These are phyloP conservation scores for Catunica adiposa DNA, from an alignment of 2,329 filamentous ascomycete species.

Conservation along the genomic window DNA sequence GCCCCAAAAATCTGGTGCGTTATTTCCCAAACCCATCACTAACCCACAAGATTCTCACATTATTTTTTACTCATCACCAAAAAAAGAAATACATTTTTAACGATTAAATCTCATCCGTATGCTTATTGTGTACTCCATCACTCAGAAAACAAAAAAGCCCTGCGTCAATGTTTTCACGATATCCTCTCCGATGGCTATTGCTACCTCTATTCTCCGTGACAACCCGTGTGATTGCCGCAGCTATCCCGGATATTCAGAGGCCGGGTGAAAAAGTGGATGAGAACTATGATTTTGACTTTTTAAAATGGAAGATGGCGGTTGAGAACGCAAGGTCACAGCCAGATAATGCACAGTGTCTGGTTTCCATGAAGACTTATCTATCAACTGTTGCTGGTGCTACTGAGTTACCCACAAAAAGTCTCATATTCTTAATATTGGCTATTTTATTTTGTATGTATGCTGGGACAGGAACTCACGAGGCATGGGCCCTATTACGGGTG, in stretches of 20 bases:
- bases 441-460: background rate
- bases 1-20: too few species aligned
- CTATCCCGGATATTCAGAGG: background rate
- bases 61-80: background rate
- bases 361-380: background rate
- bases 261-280: background rate
- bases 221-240: background rate
- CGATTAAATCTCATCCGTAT: too few species aligned
- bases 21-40: background rate
- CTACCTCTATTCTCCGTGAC: background rate
- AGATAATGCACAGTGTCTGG: background rate
- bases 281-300: background rate
- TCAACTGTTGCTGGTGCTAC: background rate
- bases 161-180: too few species aligned
- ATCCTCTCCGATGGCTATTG: background rate
- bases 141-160: too few species aligned
- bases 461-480: background rate
- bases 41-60: background rate
- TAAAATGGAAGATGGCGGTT: background rate
- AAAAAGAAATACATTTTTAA: background rate
- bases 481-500: background rate
- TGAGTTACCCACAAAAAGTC: background rate
- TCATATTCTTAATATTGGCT: background rate
- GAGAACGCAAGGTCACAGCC: background rate
- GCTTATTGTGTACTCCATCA: too few species aligned